Percentiles rank a stretch among this genome's conserved stretches.
Conservation (phyloP, 2,329 filamentous ascomycete genomes). For the Verticillium dahliae region DNA sequence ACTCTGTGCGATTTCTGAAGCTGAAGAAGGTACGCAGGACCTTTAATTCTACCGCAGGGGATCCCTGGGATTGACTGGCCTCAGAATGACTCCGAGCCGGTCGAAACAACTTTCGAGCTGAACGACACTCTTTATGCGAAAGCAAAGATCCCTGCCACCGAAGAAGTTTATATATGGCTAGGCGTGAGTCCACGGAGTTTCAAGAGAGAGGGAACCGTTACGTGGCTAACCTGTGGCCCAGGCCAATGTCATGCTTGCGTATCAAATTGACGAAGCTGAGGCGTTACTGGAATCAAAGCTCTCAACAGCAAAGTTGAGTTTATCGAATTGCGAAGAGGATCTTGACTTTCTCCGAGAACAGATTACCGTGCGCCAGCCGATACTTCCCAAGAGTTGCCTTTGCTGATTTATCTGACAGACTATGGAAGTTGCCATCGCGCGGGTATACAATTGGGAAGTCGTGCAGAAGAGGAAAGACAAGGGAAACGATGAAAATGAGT, state of each 20-base stretch:
- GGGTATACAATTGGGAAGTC: conserved; percentile 99
- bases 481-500: conserved; percentile 48
- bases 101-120: conserved; percentile 91
- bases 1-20: conserved; percentile 82
- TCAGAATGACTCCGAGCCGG: conserved; percentile 42
- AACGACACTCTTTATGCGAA: conserved; percentile 94
- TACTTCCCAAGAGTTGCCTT: neutral
- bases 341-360: conserved; percentile 92
- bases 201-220: no score
- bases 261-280: conserved; percentile 84
- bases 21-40: conserved; percentile 54
- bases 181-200: conserved; percentile 43
- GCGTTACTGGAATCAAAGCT: conserved; percentile 72
- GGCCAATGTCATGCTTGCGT: conserved; percentile 97
- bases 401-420: conserved; percentile 49
- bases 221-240: conserved; percentile 25
- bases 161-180: conserved; percentile 97
- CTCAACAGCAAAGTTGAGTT: conserved; percentile 67
- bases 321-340: conserved; percentile 91
- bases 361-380: conserved; percentile 62
- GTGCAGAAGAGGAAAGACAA: conserved; percentile 92
- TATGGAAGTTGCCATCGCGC: conserved; percentile 89
- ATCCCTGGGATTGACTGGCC: no score
- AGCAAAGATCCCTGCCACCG: conserved; percentile 71
- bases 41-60: no score